Evolutionary conservation across 257 asterid species (phyloP).

Genomic region (Verbena officinalis): DNA sequence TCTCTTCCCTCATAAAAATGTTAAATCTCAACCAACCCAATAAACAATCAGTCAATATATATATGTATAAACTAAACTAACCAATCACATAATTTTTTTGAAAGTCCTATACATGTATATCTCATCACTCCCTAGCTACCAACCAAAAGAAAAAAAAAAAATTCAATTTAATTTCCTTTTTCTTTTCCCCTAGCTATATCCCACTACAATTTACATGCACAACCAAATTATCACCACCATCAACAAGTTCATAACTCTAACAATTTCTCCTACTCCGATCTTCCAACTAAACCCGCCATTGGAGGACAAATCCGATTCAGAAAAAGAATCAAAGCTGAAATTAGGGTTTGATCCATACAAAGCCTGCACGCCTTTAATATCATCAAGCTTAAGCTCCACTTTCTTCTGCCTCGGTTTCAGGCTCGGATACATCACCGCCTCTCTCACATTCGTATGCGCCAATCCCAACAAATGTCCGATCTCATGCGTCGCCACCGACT

Average conservation of each 20-base stretch:
- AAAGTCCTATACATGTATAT: no score
- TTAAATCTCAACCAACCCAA: no score
- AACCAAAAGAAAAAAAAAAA: background rate
- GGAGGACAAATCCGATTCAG: constrained; percentile 58
- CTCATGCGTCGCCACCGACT: constrained; percentile 92
- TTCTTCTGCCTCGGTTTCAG: constrained; percentile 67
- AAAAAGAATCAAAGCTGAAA: constrained; percentile 46
- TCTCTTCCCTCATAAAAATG: no score
- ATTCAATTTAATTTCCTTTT: background rate
- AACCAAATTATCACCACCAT: constrained; percentile 30
- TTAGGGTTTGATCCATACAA: constrained; percentile 82
- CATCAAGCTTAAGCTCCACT: constrained; percentile 61
- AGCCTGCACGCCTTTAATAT: constrained; percentile 71
- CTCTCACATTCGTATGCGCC: constrained; percentile 56
- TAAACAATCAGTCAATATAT: no score
- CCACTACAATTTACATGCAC: constrained; percentile 24
- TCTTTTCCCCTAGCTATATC: background rate
- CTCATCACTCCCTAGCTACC: background rate
- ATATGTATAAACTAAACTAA: no score
- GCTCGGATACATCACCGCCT: constrained; percentile 90
- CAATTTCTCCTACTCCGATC: background rate
- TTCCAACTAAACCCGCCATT: constrained; percentile 32
- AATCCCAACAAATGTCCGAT: constrained; percentile 85
- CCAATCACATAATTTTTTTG: no score
- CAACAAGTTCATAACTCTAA: constrained; percentile 24